Conservation (phyloP, 768 basidiomycete species). For the Tylopilus plumbeoviolaceoides region DNA sequence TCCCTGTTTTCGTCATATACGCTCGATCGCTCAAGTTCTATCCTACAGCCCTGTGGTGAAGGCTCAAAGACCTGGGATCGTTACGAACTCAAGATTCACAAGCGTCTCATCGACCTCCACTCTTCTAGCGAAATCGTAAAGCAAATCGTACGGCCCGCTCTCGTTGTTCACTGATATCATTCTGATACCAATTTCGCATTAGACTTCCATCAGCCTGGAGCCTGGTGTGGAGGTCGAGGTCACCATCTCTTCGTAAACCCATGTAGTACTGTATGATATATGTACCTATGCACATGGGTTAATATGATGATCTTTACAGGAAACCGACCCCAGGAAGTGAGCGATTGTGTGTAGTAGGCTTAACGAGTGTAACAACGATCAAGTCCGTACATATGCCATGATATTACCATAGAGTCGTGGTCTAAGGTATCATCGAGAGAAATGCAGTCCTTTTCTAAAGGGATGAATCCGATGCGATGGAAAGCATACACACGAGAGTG, state of each 20-base stretch:
- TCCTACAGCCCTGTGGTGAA: constrained; percentile 91
- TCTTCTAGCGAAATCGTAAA: constrained; percentile 99
- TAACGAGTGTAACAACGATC: constrained; percentile 7
- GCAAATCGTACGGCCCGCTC: constrained; percentile 80
- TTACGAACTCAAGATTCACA: constrained; percentile 99
- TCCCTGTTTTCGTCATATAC: constrained; percentile 7
- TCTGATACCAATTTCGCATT: constrained; percentile 9
- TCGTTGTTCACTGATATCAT: neutral
- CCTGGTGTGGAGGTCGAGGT: constrained; percentile 99
- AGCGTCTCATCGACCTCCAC: constrained; percentile 98
- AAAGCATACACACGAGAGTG: constrained; percentile 4
- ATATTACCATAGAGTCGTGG: constrained; percentile 12
- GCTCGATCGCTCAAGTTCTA: neutral
- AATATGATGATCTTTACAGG: neutral
- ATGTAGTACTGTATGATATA: neutral
- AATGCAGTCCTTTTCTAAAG: constrained; percentile 4
- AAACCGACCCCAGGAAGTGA: neutral
- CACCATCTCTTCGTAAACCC: constrained; percentile 74
- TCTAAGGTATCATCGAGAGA: constrained; percentile 18
- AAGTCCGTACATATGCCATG: constrained; percentile 13
- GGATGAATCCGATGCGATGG: constrained; percentile 5
- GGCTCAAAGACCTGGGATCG: constrained; percentile 99
- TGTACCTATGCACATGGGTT: constrained; percentile 3
- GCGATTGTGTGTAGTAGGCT: constrained; percentile 6
- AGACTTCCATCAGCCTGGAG: constrained; percentile 99